A percentile compares a stretch with the other conserved stretches of the same genome.
These are phyloP conservation scores for Pichia sp. DNA, from an alignment of 1,139 yeast genomes.

Conservation along the genomic window DNA sequence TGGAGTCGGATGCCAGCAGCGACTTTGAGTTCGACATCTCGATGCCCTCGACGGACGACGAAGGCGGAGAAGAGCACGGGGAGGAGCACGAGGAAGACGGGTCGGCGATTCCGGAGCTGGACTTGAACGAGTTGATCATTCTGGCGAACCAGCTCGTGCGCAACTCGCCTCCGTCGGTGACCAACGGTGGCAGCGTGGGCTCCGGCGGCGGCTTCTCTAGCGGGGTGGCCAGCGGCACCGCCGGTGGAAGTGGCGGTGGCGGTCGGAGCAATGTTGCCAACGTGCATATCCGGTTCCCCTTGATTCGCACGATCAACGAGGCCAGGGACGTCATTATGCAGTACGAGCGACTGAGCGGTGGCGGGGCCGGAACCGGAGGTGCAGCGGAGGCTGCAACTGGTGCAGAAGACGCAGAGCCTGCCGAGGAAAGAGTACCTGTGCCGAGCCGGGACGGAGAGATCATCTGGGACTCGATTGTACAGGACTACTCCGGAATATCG, in stretches of 20 bases:
- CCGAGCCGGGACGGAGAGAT: neutral
- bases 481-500: slow-evolving; percentile 9
- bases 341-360: slow-evolving; percentile 14
- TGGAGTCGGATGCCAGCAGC: neutral
- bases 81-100: neutral
- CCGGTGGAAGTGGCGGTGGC: neutral
- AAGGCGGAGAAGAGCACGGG: neutral
- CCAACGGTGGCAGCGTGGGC: neutral
- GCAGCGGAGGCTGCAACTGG: neutral
- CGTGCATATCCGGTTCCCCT: slow-evolving; percentile 11
- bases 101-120: slow-evolving; percentile 23
- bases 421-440: too few species aligned
- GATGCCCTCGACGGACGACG: neutral
- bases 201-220: neutral
- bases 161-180: neutral
- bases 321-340: slow-evolving; percentile 19
- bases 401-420: neutral
- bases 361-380: neutral
- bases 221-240: neutral
- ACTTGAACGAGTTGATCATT: slow-evolving; percentile 24
- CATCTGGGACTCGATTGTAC: slow-evolving; percentile 8
- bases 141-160: slow-evolving; percentile 25
- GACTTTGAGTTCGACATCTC: slow-evolving; percentile 2
- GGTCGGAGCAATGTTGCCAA: neutral
- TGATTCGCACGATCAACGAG: slow-evolving; percentile 10